Evolutionary conservation across 108 stramenopile genomes (phyloP), one percentile per base, ranked within the genome.

Genomic region (Stephanodiscus triporus): DNA sequence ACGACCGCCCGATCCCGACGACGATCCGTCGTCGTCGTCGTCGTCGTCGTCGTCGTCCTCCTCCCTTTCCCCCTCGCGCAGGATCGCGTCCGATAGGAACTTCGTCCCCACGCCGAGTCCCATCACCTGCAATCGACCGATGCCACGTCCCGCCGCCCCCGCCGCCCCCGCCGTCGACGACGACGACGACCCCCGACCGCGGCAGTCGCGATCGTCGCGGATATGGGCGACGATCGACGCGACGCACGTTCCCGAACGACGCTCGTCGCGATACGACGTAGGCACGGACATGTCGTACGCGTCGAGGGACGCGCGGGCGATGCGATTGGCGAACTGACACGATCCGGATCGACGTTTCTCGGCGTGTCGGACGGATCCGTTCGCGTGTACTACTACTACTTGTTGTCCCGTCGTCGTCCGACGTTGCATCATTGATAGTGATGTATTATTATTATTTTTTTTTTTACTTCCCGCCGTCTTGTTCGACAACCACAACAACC

Each of bases 71-170:
- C 88, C 89, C 32, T 83, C 64, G 24, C 67, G 57, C 17, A 90
- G 34, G 1, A 72, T 51, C 11, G 58, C 32, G 47, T 86, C 73
- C 17, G 91, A 66, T n/a, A 95, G 65, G 77, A 91, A 95, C 65
- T 95, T 95, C 43, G 94, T 95, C 13, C 94, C 94, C 10, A 92
- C 90, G 6, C 94, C 94, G 72, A 95, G 69, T 11, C 86, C 82
- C 60, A 91, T 53, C 19, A 95, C 90, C 51, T 73, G 68, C 23
- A 92, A 47, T 2, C 68, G 26, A 9, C 9, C 26, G 10, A 4
- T 16, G 34, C 51, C 47, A 68, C 26, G 36, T 38, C 43, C 43
- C 43, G 14, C 2, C 43, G 14, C 13, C 43, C 14, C 43, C 43
- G 43, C 43, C 43, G 43, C 13, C 2, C 3, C 43, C 43, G 16